Base-by-base conservation (phyloP, 345 rosid species). In the Eucalyptus caleyi region DNA sequence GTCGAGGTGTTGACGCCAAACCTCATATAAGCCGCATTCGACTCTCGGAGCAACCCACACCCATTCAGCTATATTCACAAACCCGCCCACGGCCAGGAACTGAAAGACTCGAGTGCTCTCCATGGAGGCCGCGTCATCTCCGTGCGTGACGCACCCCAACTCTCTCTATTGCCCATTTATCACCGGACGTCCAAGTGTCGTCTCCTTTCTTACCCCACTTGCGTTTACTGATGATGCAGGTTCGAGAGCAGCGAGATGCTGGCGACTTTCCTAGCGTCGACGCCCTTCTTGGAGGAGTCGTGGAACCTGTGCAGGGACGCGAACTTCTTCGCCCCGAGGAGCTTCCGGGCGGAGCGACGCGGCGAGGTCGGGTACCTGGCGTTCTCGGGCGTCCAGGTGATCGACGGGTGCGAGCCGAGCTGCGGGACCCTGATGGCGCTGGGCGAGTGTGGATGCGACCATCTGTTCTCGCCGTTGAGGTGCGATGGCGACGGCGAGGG, bases 211-310 rank as follows among this genome's bases (percentile, higher is more conserved):
- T 5, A 26, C 56, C 62, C 44, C 14, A 2, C 16, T 32, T 23
- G 88, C 49, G 26, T 50, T 51, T 7, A 15, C 34, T 32, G 87
- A 7, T 86, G 45, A 34, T 45, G 80, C 91, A 92, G 96, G 89
- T 95, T 96, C 88, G 99, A 97, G 93, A 94, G 94, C 86, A 95
- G 98, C 90, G 99, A 97, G 95, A 90, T 95, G 91, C 92, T 93
- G 88, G 98, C 98, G 16, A 90, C 51, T 42, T 92, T 94, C 89
- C 32, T 97, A 81, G 93, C 94, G 24, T 94, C 99, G 14, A 97
- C 96, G 23, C 94, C 95, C 0, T 16, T 97, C 86, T 89, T 95
- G 14, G 72, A 91, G 34, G 92, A 93, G 32, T 91, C 99, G 23
- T 97, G 98, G 99, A 87, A 89, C 40, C 87, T 92, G 4, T 96